A percentile compares a stretch with the other conserved stretches of the same genome.
Evolutionary conservation across 208 protist genomes (phyloP).

Genomic region (Trypanosoma brucei): DNA sequence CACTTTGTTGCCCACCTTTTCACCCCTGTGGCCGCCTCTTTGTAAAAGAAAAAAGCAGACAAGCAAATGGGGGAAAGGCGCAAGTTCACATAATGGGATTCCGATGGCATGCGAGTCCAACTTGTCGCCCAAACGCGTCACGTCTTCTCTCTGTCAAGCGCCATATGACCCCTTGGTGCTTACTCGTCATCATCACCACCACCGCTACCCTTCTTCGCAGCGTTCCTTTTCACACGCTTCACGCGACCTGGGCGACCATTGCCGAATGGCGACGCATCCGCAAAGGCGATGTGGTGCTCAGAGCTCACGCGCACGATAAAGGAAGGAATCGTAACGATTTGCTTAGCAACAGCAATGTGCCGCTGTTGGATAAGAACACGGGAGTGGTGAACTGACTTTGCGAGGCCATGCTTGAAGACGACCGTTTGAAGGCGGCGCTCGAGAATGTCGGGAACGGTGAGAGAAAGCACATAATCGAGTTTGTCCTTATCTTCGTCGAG

Average conservation of each 20-base stretch:
- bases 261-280: conserved; percentile 94
- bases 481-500: conserved; percentile 98
- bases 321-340: conserved; percentile 99
- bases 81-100: too few species aligned
- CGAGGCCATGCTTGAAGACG: conserved; percentile 97
- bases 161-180: neutral
- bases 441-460: conserved; percentile 99
- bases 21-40: too few species aligned
- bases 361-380: conserved; percentile 98
- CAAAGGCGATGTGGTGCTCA: conserved; percentile 99
- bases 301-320: conserved; percentile 98
- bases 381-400: conserved; percentile 99
- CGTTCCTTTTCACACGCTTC: conserved; percentile 89
- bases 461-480: conserved; percentile 99
- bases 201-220: conserved; percentile 58
- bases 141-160: too few species aligned
- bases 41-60: too few species aligned
- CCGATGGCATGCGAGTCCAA: too few species aligned
- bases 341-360: conserved; percentile 99
- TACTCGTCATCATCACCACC: conserved; percentile 50
- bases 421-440: conserved; percentile 99
- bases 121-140: too few species aligned
- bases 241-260: conserved; percentile 95
- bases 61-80: too few species aligned
- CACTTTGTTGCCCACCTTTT: too few species aligned